Conservation (phyloP, 1,284 basidiomycete genomes). For the Microbotryum silenes-acaulis region DNA sequence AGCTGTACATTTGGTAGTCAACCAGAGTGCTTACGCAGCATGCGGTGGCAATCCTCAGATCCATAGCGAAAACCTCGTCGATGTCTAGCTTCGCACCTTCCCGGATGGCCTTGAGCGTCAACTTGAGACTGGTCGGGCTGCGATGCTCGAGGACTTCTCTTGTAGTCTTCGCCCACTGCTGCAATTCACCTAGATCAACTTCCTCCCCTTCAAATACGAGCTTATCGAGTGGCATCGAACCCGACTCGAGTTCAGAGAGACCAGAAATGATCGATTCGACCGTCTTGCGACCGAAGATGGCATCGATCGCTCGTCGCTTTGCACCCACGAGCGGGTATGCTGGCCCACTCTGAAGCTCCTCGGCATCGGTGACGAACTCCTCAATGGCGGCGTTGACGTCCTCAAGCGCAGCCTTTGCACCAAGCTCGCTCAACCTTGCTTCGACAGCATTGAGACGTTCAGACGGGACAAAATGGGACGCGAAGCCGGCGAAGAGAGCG, state of each 20-base stretch:
- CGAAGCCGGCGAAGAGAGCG: slow-evolving; percentile 74
- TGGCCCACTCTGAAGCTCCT: slow-evolving; percentile 56
- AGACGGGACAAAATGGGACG: slow-evolving; percentile 80
- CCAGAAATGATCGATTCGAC: slow-evolving; percentile 63
- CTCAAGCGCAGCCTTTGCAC: slow-evolving; percentile 50
- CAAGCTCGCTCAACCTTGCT: slow-evolving; percentile 41
- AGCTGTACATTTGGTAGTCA: slow-evolving; percentile 5
- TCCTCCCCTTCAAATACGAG: slow-evolving; percentile 40
- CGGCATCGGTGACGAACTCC: slow-evolving; percentile 53
- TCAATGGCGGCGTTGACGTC: slow-evolving; percentile 44
- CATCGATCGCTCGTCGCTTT: slow-evolving; percentile 66
- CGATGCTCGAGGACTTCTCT: slow-evolving; percentile 56
- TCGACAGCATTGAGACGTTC: slow-evolving; percentile 60
- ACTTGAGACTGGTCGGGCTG: slow-evolving; percentile 83
- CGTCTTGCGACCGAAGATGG: slow-evolving; percentile 59
- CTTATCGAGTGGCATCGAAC: slow-evolving; percentile 14
- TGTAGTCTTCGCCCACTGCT: slow-evolving; percentile 66
- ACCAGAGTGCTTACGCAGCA: slow-evolving; percentile 58
- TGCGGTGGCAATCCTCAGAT: slow-evolving; percentile 67
- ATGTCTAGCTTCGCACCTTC: slow-evolving; percentile 57
- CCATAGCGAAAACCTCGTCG: slow-evolving; percentile 66
- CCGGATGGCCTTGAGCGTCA: slow-evolving; percentile 69
- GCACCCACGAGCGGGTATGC: slow-evolving; percentile 50
- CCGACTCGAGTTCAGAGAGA: slow-evolving; percentile 48
- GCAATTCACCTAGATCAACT: slow-evolving; percentile 40